phyloP scores from a whole-genome alignment of 2,329 filamentous ascomycete species.

The Beauveria sp. region DNA sequence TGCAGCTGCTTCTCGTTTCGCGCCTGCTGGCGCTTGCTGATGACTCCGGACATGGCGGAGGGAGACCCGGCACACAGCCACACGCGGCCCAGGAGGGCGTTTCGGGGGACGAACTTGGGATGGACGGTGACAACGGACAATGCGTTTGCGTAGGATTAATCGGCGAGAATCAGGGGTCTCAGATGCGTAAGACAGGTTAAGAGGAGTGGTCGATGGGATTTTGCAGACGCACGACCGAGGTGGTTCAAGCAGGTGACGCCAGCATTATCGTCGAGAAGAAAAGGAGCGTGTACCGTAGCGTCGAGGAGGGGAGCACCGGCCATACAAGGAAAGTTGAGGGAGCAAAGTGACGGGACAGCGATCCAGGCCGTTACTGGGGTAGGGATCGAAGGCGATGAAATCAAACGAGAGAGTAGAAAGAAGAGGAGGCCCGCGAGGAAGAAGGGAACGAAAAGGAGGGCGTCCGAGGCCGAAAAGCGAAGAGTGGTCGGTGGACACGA shows the following conservation, averaged over 20 bases:
- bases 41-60: constrained; percentile 55
- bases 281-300: constrained; percentile 1
- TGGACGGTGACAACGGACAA: neutral
- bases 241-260: neutral
- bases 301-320: neutral
- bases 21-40: constrained; percentile 95
- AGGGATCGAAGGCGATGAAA: neutral
- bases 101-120: neutral
- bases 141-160: neutral
- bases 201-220: neutral
- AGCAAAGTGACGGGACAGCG: neutral
- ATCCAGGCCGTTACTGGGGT: neutral
- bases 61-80: neutral
- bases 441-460: neutral
- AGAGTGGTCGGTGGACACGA: neutral
- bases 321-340: neutral
- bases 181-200: neutral
- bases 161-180: neutral
- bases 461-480: neutral
- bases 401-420: neutral
- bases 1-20: constrained; percentile 90
- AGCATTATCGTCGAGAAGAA: constrained; percentile 5
- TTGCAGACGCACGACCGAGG: neutral
- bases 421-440: neutral
- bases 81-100: neutral